Conservation (phyloP, 805 yeast genomes). For the Huiozyma sinensis region DNA sequence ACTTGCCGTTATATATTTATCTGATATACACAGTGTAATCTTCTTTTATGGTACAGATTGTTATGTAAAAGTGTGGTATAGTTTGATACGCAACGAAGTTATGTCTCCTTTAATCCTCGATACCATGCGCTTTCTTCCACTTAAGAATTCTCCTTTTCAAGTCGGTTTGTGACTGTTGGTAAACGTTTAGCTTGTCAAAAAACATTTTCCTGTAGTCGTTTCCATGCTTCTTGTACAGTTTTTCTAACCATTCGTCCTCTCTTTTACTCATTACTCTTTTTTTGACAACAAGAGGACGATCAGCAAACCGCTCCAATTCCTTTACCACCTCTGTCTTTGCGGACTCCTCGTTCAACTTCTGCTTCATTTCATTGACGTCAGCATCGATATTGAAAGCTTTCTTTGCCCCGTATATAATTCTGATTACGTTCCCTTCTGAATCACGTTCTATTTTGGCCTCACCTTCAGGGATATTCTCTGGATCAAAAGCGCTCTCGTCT, state of each 20-base stretch:
- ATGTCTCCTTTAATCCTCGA: slow-evolving; percentile 8
- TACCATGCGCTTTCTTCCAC: slow-evolving; percentile 48
- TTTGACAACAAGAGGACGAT: slow-evolving; percentile 30
- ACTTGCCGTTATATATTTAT: not conserved
- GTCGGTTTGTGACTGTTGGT: slow-evolving; percentile 81
- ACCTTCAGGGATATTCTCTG: slow-evolving; percentile 57
- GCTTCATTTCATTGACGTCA: slow-evolving; percentile 23
- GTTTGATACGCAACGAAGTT: not conserved
- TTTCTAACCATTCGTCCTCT: slow-evolving; percentile 62
- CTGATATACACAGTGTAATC: not conserved
- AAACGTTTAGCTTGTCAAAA: slow-evolving; percentile 80
- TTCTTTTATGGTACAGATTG: not conserved
- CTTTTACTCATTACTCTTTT: slow-evolving; percentile 55
- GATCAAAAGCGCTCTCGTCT: slow-evolving; percentile 20
- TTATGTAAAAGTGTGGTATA: not conserved
- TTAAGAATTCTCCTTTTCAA: slow-evolving; percentile 57
- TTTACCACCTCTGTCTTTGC: slow-evolving; percentile 48
- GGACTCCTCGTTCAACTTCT: slow-evolving; percentile 14
- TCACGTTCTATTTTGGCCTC: slow-evolving; percentile 70
- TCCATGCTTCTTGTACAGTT: slow-evolving; percentile 66
- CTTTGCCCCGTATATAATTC: slow-evolving; percentile 63
- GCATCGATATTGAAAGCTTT: slow-evolving; percentile 28
- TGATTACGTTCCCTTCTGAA: slow-evolving; percentile 52
- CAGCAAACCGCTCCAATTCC: slow-evolving; percentile 56
- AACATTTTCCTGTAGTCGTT: slow-evolving; percentile 84